Conservation (phyloP, 805 yeast genomes). For the Sporopachydermia lactativora region DNA sequence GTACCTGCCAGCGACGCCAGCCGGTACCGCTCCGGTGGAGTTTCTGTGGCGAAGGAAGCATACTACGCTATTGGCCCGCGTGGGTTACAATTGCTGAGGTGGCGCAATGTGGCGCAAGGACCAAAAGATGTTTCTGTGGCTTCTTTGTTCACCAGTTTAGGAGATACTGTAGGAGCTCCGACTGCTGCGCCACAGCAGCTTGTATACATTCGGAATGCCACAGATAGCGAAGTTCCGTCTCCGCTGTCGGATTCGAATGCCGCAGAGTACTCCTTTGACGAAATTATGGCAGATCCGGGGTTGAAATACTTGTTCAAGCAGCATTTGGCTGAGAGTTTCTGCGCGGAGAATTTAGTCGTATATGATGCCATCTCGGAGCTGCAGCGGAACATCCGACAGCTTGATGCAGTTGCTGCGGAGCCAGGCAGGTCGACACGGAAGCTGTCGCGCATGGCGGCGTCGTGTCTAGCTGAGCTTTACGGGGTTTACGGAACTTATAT, state of each 20-base stretch:
- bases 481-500: not conserved
- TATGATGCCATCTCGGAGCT: slow-evolving; percentile 24
- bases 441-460: not conserved
- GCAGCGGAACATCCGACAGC: no score
- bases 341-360: slow-evolving; percentile 68
- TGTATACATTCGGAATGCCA: no score
- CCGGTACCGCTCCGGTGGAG: not conserved
- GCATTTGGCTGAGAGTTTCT: slow-evolving; percentile 50
- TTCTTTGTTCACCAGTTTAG: no score
- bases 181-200: no score
- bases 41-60: slow-evolving; percentile 6
- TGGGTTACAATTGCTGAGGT: slow-evolving; percentile 6
- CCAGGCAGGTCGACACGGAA: no score
- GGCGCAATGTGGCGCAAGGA: no score
- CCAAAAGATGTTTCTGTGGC: no score
- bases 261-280: no score
- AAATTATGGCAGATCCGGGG: slow-evolving; percentile 61
- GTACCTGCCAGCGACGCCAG: slow-evolving; percentile 6
- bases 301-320: slow-evolving; percentile 48
- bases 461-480: not conserved
- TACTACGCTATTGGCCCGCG: slow-evolving; percentile 6
- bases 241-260: no score
- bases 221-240: no score
- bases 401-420: no score
- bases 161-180: no score